These are phyloP conservation scores for Peniophora sp. DNA, from an alignment of 1,284 basidiomycete species.

Conservation along the genomic window DNA sequence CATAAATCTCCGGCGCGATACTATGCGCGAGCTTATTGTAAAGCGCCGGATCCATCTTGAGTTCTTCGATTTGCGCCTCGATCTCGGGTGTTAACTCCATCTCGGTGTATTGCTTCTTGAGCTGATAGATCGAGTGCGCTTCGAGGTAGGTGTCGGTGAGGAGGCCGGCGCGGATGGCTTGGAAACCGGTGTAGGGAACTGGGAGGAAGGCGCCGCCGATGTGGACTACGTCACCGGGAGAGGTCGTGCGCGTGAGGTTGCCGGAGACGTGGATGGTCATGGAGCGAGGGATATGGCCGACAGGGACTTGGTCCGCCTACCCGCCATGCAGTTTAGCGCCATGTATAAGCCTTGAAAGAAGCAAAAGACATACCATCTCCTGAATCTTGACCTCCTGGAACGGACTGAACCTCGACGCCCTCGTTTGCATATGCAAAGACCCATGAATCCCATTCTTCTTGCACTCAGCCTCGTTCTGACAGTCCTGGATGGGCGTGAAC, in stretches of 20 bases:
- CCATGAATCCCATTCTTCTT: conserved; percentile 84
- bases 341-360: not conserved
- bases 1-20: conserved; percentile 98
- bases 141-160: conserved; percentile 98
- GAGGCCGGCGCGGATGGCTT: conserved; percentile 87
- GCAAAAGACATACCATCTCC: conserved; percentile 72
- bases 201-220: conserved; percentile 86
- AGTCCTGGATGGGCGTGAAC: conserved; percentile 85
- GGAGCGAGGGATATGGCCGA: conserved; percentile 96
- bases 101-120: conserved; percentile 96
- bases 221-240: conserved; percentile 94
- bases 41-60: conserved; percentile 72
- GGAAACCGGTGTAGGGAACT: conserved; percentile 85
- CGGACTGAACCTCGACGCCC: conserved; percentile 94
- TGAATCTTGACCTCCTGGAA: conserved; percentile 99
- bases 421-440: conserved; percentile 95
- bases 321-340: not conserved
- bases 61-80: conserved; percentile 57
- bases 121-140: conserved; percentile 83
- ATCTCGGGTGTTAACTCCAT: conserved; percentile 92
- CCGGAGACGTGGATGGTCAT: conserved; percentile 97
- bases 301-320: conserved; percentile 97
- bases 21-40: conserved; percentile 82
- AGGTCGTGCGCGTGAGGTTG: conserved; percentile 83
- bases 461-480: conserved; percentile 78